Conservation (phyloP, 2,329 filamentous ascomycete species). For the Leptosphaerulina australis region DNA sequence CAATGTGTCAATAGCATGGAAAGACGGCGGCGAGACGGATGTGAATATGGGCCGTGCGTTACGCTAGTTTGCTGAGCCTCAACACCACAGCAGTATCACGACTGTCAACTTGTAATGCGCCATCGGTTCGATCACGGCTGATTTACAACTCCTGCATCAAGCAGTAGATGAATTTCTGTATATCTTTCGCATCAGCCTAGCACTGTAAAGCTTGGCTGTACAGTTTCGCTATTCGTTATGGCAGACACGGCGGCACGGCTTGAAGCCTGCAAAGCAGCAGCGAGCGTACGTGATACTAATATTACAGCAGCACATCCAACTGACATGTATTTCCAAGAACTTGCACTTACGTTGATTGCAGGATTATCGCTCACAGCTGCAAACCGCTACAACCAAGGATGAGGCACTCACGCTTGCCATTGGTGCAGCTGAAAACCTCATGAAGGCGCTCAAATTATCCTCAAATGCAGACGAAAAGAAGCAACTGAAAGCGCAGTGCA, state of each 20-base stretch:
- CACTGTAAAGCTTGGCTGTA: background rate
- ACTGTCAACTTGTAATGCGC: constrained; percentile 5
- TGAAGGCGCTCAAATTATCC: constrained; percentile 72
- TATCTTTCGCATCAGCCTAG: background rate
- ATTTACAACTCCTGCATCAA: constrained; percentile 11
- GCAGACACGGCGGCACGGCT: constrained; percentile 34
- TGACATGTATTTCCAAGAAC: background rate
- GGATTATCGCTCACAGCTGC: constrained; percentile 52
- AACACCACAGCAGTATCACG: constrained; percentile 29
- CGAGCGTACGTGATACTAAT: constrained; percentile 42
- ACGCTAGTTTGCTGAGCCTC: constrained; percentile 26
- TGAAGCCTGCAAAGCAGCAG: constrained; percentile 40
- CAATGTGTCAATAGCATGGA: background rate
- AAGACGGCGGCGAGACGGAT: constrained; percentile 12
- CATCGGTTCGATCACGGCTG: constrained; percentile 6
- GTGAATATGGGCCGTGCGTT: constrained; percentile 23
- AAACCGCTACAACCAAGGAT: constrained; percentile 58
- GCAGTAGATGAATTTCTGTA: constrained; percentile 6
- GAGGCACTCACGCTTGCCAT: constrained; percentile 78
- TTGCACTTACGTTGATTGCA: constrained; percentile 29
- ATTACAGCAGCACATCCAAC: constrained; percentile 5
- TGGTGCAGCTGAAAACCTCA: constrained; percentile 77
- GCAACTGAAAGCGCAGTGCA: constrained; percentile 71
- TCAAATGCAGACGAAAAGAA: constrained; percentile 66
- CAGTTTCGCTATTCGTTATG: constrained; percentile 27